A percentile compares a stretch with the other conserved stretches of the same genome.
Evolutionary conservation across 108 stramenopile genomes (phyloP).

Genomic region (Nitzschia sp.): DNA sequence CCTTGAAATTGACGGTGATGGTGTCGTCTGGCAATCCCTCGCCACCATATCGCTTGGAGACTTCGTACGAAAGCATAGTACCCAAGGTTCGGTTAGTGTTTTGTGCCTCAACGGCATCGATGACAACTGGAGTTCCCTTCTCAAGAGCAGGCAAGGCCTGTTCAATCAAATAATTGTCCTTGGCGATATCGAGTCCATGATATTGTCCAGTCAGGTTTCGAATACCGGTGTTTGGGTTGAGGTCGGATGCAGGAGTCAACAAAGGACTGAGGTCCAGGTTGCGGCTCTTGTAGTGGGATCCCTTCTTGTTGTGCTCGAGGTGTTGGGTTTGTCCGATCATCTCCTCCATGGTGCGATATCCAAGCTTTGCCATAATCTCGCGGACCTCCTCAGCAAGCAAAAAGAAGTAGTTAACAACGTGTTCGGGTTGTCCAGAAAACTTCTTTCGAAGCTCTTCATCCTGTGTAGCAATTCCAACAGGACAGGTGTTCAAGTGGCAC

Average conservation of each 20-base stretch:
- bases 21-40: conserved; percentile 96
- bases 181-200: conserved; percentile 81
- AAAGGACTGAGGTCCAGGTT: conserved; percentile 92
- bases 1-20: conserved; percentile 87
- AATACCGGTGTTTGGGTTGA: conserved; percentile 86
- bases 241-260: conserved; percentile 87
- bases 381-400: conserved; percentile 94
- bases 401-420: conserved; percentile 97
- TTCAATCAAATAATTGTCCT: conserved; percentile 86
- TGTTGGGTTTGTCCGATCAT: conserved; percentile 95
- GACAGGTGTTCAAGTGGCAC: conserved; percentile 97
- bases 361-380: conserved; percentile 93
- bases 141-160: conserved; percentile 82
- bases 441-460: conserved; percentile 93
- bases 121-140: conserved; percentile 73
- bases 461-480: conserved; percentile 95
- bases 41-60: conserved; percentile 84
- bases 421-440: conserved; percentile 95
- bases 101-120: conserved; percentile 70
- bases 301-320: conserved; percentile 84
- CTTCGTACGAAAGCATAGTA: conserved; percentile 90
- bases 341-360: conserved; percentile 92
- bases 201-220: conserved; percentile 79
- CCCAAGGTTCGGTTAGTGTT: conserved; percentile 95
- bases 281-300: conserved; percentile 94